Evolutionary conservation across 2,329 filamentous ascomycete genomes (phyloP), one percentile per base, ranked within the genome.

Genomic region (Colletotrichum tropicicola): DNA sequence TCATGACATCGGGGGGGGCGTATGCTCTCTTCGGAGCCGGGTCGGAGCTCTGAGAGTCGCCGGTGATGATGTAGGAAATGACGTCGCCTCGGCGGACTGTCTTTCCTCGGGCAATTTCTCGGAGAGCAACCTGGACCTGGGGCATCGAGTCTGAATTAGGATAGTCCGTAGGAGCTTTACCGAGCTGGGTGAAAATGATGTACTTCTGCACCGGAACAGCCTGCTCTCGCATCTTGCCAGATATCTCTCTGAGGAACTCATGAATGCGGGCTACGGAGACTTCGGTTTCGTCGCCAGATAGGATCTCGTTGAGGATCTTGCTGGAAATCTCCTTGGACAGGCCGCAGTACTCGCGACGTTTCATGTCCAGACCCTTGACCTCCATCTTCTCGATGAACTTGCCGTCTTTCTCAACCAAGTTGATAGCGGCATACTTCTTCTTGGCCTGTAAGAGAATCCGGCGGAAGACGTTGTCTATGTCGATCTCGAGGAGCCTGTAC

Each of bases 351-450:
- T 99, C 96, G 83, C 97, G 91, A 73, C 96, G 89, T 80, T 91
- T 93, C 96, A 99, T 99, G 74, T 99, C 96, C 49, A 99, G 87
- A 82, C 96, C 96, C 80, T 99, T 99, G 74, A 99, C 92, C 77
- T 99, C 96, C 79, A 99, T 91, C 80, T 97, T 95, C 76, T 98
- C 95, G 45, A 95, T 85, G 74, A 91, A 97, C 76, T 95, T 97
- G 71, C 94, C 94, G 72, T 97, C 92, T 21, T 92, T 85, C 72
- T 98, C 92, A 6, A 96, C 89, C 76, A 98, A 89, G 76, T 97
- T 98, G 78, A 99, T 92, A 41, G 96, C 96, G 8, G 96, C 96
- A 78, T 99, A 99, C 83, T 99, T 99, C 85, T 99, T 99, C 86
- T 99, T 99, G 28, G 96, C 95, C 74, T 98, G 96, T 13, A 99